phyloP scores from a whole-genome alignment of 2,329 filamentous ascomycete species.

The Alternaria sp. region DNA sequence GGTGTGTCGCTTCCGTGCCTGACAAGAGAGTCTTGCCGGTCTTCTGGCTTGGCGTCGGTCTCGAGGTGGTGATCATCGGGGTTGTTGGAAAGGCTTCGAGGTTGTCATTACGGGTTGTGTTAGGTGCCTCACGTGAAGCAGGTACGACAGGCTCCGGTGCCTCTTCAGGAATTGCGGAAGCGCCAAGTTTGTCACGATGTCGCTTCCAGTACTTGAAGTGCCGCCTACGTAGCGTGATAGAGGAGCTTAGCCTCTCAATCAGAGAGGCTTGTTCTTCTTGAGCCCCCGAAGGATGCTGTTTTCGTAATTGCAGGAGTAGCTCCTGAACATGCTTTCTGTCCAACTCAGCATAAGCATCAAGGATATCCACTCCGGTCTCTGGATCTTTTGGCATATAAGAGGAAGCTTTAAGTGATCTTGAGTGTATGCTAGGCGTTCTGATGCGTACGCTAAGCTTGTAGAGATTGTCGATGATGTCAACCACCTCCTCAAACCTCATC shows the following conservation, averaged over 20 bases:
- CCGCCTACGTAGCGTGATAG: slow-evolving; percentile 46
- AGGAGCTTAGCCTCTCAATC: slow-evolving; percentile 36
- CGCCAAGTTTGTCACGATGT: slow-evolving; percentile 47
- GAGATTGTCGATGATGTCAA: slow-evolving; percentile 50
- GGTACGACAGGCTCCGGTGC: not conserved
- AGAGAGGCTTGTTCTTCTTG: slow-evolving; percentile 33
- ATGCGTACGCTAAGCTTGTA: slow-evolving; percentile 52
- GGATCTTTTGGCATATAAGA: slow-evolving; percentile 47
- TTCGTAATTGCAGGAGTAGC: slow-evolving; percentile 38
- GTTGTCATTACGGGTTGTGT: slow-evolving; percentile 21
- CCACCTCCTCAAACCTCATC: slow-evolving; percentile 48
- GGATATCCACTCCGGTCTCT: slow-evolving; percentile 47
- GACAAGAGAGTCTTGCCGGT: slow-evolving; percentile 47
- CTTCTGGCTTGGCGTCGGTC: slow-evolving; percentile 42
- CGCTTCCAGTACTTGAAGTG: slow-evolving; percentile 52
- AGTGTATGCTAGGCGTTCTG: slow-evolving; percentile 45
- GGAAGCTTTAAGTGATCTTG: slow-evolving; percentile 48
- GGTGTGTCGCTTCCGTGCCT: slow-evolving; percentile 49
- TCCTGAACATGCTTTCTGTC: slow-evolving; percentile 44
- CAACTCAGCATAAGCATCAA: slow-evolving; percentile 42
- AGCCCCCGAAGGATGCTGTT: slow-evolving; percentile 13
- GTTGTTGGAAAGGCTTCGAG: slow-evolving; percentile 20
- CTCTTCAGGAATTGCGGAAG: slow-evolving; percentile 36
- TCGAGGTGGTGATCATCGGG: slow-evolving; percentile 12
- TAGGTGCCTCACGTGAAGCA: slow-evolving; percentile 13